Conservation (phyloP, 2,329 filamentous ascomycete genomes). For the Corinectria fuckeliana region DNA sequence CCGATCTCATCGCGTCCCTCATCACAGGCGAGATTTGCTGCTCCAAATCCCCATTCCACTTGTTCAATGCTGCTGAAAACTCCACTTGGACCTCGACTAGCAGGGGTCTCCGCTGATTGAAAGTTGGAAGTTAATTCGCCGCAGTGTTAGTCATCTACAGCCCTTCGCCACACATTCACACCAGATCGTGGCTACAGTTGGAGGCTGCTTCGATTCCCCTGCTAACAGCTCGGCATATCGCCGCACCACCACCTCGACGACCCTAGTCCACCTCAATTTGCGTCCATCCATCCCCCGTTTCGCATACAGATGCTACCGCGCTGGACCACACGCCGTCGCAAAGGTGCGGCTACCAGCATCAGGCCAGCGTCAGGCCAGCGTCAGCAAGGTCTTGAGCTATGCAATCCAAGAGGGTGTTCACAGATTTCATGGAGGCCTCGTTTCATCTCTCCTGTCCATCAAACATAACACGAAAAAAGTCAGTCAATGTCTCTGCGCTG, state of each 20-base stretch:
- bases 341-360: slow-evolving; percentile 3
- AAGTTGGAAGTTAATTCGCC: slow-evolving; percentile 17
- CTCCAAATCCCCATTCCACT: slow-evolving; percentile 24
- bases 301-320: slow-evolving; percentile 13
- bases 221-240: slow-evolving; percentile 27
- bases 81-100: slow-evolving; percentile 32
- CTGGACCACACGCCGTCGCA: slow-evolving; percentile 5
- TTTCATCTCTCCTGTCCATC: not conserved
- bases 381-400: not conserved
- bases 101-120: slow-evolving; percentile 24
- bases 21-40: slow-evolving; percentile 35
- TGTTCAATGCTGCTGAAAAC: slow-evolving; percentile 23
- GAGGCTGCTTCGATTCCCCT: slow-evolving; percentile 16
- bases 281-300: slow-evolving; percentile 32
- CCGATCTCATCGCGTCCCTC: slow-evolving; percentile 32
- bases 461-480: not conserved
- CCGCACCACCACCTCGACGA: slow-evolving; percentile 20
- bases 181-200: not conserved
- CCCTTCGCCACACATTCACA: not conserved
- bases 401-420: not conserved
- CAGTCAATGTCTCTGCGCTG: not conserved
- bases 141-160: slow-evolving; percentile 19
- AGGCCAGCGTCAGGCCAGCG: slow-evolving; percentile 4
- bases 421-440: slow-evolving; percentile 9
- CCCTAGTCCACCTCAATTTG: slow-evolving; percentile 31